Evolutionary conservation across 2,329 filamentous ascomycete genomes (phyloP), one percentile per base, ranked within the genome.

Genomic region (Coleophoma eucalyptorum): DNA sequence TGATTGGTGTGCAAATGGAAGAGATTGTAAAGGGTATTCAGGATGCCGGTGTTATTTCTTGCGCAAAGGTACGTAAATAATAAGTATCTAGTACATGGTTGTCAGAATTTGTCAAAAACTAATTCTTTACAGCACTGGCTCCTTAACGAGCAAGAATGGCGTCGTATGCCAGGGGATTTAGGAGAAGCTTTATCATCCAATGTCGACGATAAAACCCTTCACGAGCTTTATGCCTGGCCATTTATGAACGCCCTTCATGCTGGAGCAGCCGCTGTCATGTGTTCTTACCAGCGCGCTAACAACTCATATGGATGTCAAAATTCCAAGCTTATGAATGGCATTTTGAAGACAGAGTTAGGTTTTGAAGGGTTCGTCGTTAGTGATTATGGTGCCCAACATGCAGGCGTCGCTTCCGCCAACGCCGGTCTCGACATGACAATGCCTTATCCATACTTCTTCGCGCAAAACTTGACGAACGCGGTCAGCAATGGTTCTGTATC

Each of bases 301-400:
- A 62, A 60, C 50, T 48, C 48, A 8, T 64, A 43, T 15, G 56
- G 55, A 1, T 65, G 63, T 50, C 60, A 65, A 50, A 64, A 55
- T 31, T 40, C 58, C 3, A 35, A 58, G 3, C 54, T 62, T 5
- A 51, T 62, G 6, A 55, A 51, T 26, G 48, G 45, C 3, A 52
- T 60, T 32, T 53, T 65, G 15, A 66, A 66, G 45, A 59, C 52
- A 1, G 60, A 62, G 40, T 48, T 66, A 16, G 64, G 64, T 3
- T 66, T 65, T 34, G 56, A 55, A 13, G 62, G 61, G 2, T 16
- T 58, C 13, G 60, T 64, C 11, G 45, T 45, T 2, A 50, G 59
- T 32, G 63, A 65, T 50, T 51, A 54, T 5, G 35, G 42, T 34
- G 58, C 45, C 2, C 62, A 62, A 51, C 44, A 51, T 20, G 58